phyloP scores from a whole-genome alignment of 129 eudicot species.

The Sambucus nigra region DNA sequence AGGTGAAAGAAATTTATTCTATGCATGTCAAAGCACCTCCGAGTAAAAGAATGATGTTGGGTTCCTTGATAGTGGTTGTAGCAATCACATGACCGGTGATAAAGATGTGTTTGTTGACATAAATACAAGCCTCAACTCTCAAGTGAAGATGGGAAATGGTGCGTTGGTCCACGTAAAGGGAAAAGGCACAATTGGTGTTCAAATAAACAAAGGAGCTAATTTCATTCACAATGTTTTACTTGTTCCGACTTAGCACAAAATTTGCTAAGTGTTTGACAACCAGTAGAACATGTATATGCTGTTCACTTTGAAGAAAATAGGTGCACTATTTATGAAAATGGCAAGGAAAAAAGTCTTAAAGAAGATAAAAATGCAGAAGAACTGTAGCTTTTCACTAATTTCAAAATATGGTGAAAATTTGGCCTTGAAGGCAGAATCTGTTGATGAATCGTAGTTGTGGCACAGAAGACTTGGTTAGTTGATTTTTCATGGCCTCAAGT shows the following conservation, averaged over 20 bases:
- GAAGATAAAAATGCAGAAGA: too few relatives aligned
- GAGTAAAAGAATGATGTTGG: too few relatives aligned
- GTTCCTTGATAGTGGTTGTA: too few relatives aligned
- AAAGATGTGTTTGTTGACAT: not conserved
- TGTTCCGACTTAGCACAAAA: slow-evolving; percentile 6
- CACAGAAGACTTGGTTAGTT: not conserved
- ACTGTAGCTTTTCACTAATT: not conserved
- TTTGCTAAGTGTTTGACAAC: slow-evolving; percentile 6
- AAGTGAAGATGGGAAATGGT: too few relatives aligned
- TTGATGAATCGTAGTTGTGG: not conserved
- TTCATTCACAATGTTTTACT: too few relatives aligned
- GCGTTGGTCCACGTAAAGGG: too few relatives aligned
- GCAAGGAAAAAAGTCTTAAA: not conserved
- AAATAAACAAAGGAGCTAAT: slow-evolving; percentile 3
- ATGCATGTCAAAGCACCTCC: too few relatives aligned
- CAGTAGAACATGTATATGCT: slow-evolving; percentile 8
- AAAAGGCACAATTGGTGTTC: too few relatives aligned
- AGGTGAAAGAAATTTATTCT: not conserved
- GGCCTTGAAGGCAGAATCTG: not conserved
- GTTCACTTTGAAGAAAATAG: too few relatives aligned
- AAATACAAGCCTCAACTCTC: not conserved
- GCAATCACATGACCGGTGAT: slow-evolving; percentile 11
- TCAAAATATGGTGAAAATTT: not conserved
- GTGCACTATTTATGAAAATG: slow-evolving; percentile 8
- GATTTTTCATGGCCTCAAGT: not conserved